phyloP scores from a whole-genome alignment of 768 basidiomycete species.

The Psilocybe azurescens region DNA sequence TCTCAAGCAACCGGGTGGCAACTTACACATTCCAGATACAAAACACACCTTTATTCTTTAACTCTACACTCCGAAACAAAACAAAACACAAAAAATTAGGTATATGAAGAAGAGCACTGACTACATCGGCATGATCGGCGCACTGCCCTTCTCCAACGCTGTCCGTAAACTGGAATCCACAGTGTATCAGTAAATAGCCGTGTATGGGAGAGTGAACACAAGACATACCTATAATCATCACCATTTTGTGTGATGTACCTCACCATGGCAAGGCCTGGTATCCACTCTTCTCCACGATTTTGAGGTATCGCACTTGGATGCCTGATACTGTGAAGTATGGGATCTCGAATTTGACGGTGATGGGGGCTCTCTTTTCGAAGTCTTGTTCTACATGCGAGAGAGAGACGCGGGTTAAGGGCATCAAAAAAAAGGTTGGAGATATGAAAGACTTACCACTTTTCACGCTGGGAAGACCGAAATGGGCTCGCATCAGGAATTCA shows the following conservation, averaged over 20 bases:
- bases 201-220: not conserved
- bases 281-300: slow-evolving; percentile 98
- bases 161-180: slow-evolving; percentile 60
- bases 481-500: slow-evolving; percentile 98
- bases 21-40: not conserved
- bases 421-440: not conserved
- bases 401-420: not conserved
- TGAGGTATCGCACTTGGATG: slow-evolving; percentile 96
- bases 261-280: slow-evolving; percentile 97
- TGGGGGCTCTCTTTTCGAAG: slow-evolving; percentile 88
- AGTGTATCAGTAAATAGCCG: too few relatives aligned
- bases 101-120: not conserved
- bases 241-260: slow-evolving; percentile 93
- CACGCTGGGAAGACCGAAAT: slow-evolving; percentile 95
- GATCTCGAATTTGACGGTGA: slow-evolving; percentile 97
- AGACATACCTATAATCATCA: slow-evolving; percentile 81
- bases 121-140: slow-evolving; percentile 64
- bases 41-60: slow-evolving; percentile 10
- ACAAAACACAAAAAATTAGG: not conserved
- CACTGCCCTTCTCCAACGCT: slow-evolving; percentile 75
- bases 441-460: slow-evolving; percentile 69
- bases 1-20: too few relatives aligned
- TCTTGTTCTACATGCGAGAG: slow-evolving; percentile 58
- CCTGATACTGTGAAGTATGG: slow-evolving; percentile 99
- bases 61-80: slow-evolving; percentile 10